Base-by-base conservation (phyloP, 2,329 filamentous ascomycete species). In the Colletotrichum sp. region DNA sequence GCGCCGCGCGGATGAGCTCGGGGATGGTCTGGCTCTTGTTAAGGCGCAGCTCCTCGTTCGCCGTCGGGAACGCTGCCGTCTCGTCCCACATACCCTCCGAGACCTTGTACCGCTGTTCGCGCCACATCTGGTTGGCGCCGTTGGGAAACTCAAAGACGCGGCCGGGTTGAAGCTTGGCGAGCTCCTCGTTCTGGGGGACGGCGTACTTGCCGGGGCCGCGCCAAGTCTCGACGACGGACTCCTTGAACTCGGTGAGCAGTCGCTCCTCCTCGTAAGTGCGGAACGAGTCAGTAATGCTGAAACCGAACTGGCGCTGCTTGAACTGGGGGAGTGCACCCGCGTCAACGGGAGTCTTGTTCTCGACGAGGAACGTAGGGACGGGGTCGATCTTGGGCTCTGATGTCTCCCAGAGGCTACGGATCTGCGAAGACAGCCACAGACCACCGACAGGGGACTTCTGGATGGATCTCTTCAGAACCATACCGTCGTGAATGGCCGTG, bases 81-180 rank as follows among this genome's bases (percentile, higher is more conserved):
- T 96, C 94, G 83, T 99, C 96, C 89, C 97, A 99, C 84, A 99
- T 91, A 57, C 95, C 95, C 86, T 99, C 97, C 3, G 94, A 93
- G 13, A 95, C 94, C 79, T 93, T 92, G 90, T 94, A 98, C 67
- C 97, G 93, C 84, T 98, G 96, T 72, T 93, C 91, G 77, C 95
- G 94, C 89, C 98, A 99, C 86, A 98, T 94, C 84, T 98, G 95
- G 87, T 99, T 99, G 87, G 94, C 96, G 67, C 97, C 97, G 83
- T 99, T 95, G 12, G 97, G 97, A 91, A 99, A 97, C 87, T 99
- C 97, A 81, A 98, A 99, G 13, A 97, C 94, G 68, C 95, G 93
- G 55, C 95, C 95, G 1, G 95, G 95, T 78, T 93, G 92, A 60
- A 87, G 89, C 83, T 91, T 93, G 74, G 93, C 93, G 64, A 92